Evolutionary conservation across 2,329 filamentous ascomycete species (phyloP).

Genomic region (Aaosphaeria arxii): DNA sequence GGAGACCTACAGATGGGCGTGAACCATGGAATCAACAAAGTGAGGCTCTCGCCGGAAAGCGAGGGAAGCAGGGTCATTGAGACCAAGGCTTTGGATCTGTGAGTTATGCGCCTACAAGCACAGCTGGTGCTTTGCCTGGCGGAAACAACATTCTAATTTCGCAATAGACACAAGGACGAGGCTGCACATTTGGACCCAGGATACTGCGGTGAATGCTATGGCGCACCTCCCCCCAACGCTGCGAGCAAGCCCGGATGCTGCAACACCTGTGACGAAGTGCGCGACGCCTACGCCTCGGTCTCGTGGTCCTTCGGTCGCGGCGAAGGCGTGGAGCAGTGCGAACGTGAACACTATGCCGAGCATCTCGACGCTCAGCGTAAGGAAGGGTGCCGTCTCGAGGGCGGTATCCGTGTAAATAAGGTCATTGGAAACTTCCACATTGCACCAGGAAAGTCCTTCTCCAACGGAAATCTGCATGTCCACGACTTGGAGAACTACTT

Average conservation of each 20-base stretch:
- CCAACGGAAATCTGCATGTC: constrained; percentile 93
- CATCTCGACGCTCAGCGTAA: constrained; percentile 81
- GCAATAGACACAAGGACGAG: constrained; percentile 61
- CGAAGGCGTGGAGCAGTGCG: constrained; percentile 91
- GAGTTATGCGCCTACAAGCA: constrained; percentile 6
- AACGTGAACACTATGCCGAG: constrained; percentile 89
- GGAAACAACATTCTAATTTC: not conserved
- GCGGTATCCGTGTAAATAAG: constrained; percentile 92
- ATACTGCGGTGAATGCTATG: constrained; percentile 94
- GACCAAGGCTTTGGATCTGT: constrained; percentile 38
- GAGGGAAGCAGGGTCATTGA: constrained; percentile 64
- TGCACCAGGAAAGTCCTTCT: constrained; percentile 93
- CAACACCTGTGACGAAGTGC: constrained; percentile 94
- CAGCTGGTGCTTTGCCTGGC: not conserved
- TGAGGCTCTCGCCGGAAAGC: constrained; percentile 68
- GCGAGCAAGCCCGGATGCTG: constrained; percentile 85
- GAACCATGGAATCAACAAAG: constrained; percentile 87
- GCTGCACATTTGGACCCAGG: constrained; percentile 78
- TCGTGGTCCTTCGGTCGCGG: constrained; percentile 94
- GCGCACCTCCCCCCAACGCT: constrained; percentile 68
- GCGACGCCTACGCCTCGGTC: constrained; percentile 84
- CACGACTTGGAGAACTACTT: constrained; percentile 97
- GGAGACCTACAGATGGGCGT: constrained; percentile 95
- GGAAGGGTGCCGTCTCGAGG: constrained; percentile 94
- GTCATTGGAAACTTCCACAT: constrained; percentile 99